A percentile compares a stretch with the other conserved stretches of the same genome.
phyloP scores from a whole-genome alignment of 768 basidiomycete species.

The Calvatia gigantea region DNA sequence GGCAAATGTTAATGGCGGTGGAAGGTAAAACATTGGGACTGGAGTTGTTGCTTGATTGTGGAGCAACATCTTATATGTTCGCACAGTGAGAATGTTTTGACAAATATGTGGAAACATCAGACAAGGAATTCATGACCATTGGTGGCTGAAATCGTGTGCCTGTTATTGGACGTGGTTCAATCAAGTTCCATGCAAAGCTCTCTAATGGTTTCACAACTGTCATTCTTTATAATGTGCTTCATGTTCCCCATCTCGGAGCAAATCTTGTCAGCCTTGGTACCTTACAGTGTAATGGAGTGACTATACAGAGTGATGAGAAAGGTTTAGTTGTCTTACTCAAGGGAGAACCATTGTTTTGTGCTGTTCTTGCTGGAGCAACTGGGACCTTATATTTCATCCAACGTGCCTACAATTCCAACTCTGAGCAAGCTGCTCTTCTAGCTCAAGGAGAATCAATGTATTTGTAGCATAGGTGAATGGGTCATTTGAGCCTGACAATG shows the following conservation, averaged over 20 bases:
- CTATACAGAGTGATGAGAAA: not conserved
- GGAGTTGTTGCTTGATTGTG: conserved; percentile 14
- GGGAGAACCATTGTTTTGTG: conserved; percentile 2
- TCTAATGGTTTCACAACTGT: conserved; percentile 6
- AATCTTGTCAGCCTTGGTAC: conserved; percentile 19
- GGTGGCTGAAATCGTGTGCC: conserved; percentile 16
- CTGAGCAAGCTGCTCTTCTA: conserved; percentile 1
- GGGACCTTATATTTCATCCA: conserved; percentile 10
- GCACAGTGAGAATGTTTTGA: conserved; percentile 10
- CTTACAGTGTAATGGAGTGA: conserved; percentile 12
- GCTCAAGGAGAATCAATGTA: conserved; percentile 8
- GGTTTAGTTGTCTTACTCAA: not conserved
- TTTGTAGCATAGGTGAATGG: conserved; percentile 23
- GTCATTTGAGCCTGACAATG: conserved; percentile 19
- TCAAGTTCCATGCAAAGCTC: conserved; percentile 10
- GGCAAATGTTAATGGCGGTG: not conserved
- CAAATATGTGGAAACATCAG: not conserved
- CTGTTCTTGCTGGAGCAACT: not conserved
- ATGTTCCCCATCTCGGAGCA: conserved; percentile 17
- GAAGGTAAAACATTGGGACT: not conserved
- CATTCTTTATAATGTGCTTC: conserved; percentile 12
- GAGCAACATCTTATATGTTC: conserved; percentile 17
- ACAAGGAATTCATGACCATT: conserved; percentile 13
- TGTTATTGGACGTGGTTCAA: conserved; percentile 12
- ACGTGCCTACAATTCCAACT: not conserved